Conservation (phyloP, 2,329 filamentous ascomycete species). For the Penicillium crustosum region DNA sequence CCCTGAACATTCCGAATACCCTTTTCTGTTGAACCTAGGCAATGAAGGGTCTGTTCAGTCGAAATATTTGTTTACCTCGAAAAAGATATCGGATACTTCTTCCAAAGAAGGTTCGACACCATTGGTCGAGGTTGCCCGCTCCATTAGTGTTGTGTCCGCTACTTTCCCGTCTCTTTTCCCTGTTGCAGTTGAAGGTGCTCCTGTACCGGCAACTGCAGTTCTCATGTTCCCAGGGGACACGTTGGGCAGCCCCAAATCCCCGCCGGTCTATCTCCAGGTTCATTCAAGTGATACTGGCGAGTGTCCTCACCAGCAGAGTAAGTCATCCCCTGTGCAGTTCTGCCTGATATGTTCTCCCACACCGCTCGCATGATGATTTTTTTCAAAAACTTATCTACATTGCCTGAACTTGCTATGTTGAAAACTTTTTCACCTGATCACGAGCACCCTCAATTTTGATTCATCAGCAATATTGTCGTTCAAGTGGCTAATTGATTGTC, state of each 20-base stretch:
- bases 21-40: constrained; percentile 34
- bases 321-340: constrained; percentile 51
- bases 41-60: constrained; percentile 40
- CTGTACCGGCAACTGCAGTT: constrained; percentile 66
- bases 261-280: constrained; percentile 62
- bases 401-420: constrained; percentile 94
- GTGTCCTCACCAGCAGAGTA: constrained; percentile 85
- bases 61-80: constrained; percentile 39
- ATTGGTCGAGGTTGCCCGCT: constrained; percentile 52
- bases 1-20: constrained; percentile 15
- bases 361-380: constrained; percentile 74
- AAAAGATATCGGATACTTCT: constrained; percentile 37
- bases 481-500: constrained; percentile 37
- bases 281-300: constrained; percentile 93
- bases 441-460: constrained; percentile 36
- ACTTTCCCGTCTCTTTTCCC: constrained; percentile 68
- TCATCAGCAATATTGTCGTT: constrained; percentile 20
- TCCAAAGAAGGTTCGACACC: constrained; percentile 15
- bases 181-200: constrained; percentile 69
- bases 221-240: constrained; percentile 40
- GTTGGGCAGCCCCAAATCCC: constrained; percentile 30
- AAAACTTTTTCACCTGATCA: constrained; percentile 79
- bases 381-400: constrained; percentile 98
- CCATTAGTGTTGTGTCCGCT: constrained; percentile 69
- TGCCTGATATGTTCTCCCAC: constrained; percentile 13